Percentiles rank a stretch among this genome's conserved stretches.
These are phyloP conservation scores for Xylaria flabelliformis DNA, from an alignment of 495 filamentous ascomycete species.

Conservation along the genomic window DNA sequence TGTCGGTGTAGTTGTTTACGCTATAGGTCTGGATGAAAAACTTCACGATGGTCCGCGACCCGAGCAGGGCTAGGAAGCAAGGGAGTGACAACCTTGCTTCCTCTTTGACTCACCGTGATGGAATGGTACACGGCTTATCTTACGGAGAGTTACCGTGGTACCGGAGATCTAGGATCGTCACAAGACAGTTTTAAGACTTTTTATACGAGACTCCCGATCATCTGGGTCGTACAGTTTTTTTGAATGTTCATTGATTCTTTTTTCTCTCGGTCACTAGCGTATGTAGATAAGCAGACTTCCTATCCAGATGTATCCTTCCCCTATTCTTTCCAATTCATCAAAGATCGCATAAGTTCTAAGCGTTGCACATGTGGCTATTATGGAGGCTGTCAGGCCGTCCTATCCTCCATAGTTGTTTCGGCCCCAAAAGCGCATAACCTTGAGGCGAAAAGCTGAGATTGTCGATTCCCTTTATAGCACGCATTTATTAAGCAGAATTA, in stretches of 20 bases:
- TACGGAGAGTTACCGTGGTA: neutral
- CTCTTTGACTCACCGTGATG: slow-evolving; percentile 14
- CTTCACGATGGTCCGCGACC: neutral
- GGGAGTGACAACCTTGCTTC: neutral
- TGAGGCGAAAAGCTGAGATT: neutral
- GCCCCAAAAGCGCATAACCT: neutral
- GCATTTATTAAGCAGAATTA: neutral
- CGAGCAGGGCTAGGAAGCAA: neutral
- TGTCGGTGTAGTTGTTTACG: neutral
- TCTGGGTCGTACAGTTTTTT: neutral
- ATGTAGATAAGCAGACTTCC: neutral
- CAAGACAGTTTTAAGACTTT: slow-evolving; percentile 4
- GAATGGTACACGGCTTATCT: neutral
- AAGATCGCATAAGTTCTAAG: neutral
- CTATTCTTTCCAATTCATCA: neutral
- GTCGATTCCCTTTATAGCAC: neutral
- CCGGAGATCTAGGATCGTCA: neutral
- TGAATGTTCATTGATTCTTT: neutral
- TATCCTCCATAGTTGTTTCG: neutral
- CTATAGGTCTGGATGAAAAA: no score
- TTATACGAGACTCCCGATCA: neutral
- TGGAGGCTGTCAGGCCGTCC: neutral
- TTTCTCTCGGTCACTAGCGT: neutral
- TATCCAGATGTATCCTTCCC: neutral
- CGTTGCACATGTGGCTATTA: neutral